phyloP scores from a whole-genome alignment of 495 filamentous ascomycete genomes.

The Trichoderma gamsii region DNA sequence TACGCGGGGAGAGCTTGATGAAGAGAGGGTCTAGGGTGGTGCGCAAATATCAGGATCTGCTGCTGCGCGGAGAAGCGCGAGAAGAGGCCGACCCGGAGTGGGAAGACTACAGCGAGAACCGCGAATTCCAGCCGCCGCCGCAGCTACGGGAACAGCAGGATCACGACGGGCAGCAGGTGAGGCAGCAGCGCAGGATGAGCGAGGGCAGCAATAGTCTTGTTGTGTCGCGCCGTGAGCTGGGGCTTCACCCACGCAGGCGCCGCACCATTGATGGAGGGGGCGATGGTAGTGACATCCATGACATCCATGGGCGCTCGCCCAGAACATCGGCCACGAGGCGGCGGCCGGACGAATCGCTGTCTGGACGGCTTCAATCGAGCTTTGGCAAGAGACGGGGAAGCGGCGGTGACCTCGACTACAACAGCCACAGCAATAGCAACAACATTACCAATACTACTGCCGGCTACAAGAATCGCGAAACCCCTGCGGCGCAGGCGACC shows the following conservation, averaged over 20 bases:
- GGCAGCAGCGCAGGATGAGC: constrained; percentile 1
- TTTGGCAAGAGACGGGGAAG: background rate
- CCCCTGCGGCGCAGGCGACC: constrained; percentile 32
- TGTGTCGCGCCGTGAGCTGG: background rate
- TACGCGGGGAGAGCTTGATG: constrained; percentile 32
- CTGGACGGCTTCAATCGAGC: background rate
- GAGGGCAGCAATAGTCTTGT: constrained; percentile 10
- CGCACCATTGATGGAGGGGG: background rate
- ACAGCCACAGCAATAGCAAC: constrained; percentile 26
- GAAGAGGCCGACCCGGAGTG: background rate
- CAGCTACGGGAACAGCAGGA: background rate
- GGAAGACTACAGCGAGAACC: constrained; percentile 3
- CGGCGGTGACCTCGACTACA: constrained; percentile 28
- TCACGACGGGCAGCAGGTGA: background rate
- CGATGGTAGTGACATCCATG: constrained; percentile 1
- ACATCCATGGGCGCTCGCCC: constrained; percentile 7
- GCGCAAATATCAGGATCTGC: constrained; percentile 10
- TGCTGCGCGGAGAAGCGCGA: background rate
- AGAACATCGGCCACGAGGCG: constrained; percentile 6
- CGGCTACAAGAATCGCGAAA: background rate
- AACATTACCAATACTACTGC: background rate
- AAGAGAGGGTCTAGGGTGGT: constrained; percentile 16
- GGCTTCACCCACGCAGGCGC: background rate
- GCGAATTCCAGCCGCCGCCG: background rate
- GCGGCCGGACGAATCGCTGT: background rate